Conservation (phyloP, 164 flowering plant genomes). For the Chloranthus sessilifolius region DNA sequence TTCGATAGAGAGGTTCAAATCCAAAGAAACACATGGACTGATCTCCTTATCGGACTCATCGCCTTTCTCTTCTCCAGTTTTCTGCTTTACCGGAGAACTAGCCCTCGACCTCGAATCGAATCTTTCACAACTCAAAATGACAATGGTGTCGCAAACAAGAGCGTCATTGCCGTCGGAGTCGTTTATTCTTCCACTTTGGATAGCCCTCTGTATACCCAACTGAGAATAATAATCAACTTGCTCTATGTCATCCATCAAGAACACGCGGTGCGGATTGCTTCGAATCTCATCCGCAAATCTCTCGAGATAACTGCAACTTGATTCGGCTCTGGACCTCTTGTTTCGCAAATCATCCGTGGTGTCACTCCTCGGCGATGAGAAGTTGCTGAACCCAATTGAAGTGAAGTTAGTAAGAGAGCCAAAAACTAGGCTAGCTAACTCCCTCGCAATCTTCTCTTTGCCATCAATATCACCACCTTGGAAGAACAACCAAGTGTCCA, state of each 20-base stretch:
- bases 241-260: conserved; percentile 71
- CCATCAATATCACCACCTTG: conserved; percentile 66
- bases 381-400: conserved; percentile 57
- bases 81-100: conserved; percentile 46
- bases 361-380: conserved; percentile 54
- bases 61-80: conserved; percentile 14
- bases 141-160: conserved; percentile 56
- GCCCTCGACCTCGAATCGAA: conserved; percentile 72
- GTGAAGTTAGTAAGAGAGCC: conserved; percentile 49
- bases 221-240: conserved; percentile 66
- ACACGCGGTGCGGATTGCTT: conserved; percentile 66
- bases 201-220: conserved; percentile 64
- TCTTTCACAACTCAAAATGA: conserved; percentile 80
- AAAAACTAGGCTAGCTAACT: conserved; percentile 67
- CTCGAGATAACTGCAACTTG: conserved; percentile 54
- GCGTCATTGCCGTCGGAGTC: conserved; percentile 46
- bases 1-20: conserved; percentile 71
- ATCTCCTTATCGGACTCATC: conserved; percentile 16
- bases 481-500: conserved; percentile 88
- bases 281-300: conserved; percentile 56
- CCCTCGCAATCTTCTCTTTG: conserved; percentile 66
- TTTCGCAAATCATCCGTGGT: conserved; percentile 50
- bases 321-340: conserved; percentile 71
- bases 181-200: conserved; percentile 55
- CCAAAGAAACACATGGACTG: conserved; percentile 48